Base-by-base conservation (phyloP, 2,329 filamentous ascomycete species). In the Calonectria fujianensis region DNA sequence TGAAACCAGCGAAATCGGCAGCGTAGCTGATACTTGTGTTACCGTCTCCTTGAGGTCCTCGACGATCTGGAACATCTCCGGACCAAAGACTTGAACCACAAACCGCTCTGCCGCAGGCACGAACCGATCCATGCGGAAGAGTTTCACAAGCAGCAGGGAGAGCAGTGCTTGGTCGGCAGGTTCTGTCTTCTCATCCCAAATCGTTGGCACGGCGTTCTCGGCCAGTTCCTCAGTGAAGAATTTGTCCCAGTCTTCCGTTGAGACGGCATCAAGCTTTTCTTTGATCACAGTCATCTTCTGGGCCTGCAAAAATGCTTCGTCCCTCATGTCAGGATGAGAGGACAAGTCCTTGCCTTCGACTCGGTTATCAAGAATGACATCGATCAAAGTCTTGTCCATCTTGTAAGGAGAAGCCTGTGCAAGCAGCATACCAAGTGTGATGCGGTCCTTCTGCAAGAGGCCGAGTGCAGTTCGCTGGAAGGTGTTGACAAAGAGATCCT, bases 401-500 rank as follows among this genome's bases (percentile, higher is more conserved):
- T 95, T 92, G 87, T 96, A 98, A 0, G 97, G 97, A n/a, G 96
- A 94, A 7, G 96, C 97, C 85, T 98, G 97, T 9, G 96, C 96
- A 57, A 99, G 92, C 67, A 99, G 92, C 91, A 99, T 96, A 37
- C 96, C 97, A 63, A 99, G 91, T 0, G 96, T 98, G 78, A 99
- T 94, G 61, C 95, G 93, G 82, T 99, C 97, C 84, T 96, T 98
- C 83, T 99, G 97, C 75, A 98, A 90, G 68, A 99, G 87, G 70
- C 96, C 95, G 18, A 98, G 90, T 7, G 96, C 96, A n/a, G 97
- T 99, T 77, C 97, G 93, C 84, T 96, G 95, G 86, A 97, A 98
- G 1, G 96, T 93, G 73, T 94, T 96, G 75, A 98, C 92, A 81
- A 99, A 99, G 16, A 99, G 90, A 81, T 98, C 94, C 78, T 93